These are phyloP conservation scores for Capsicum pubescens DNA, from an alignment of 257 asterid species.

Conservation along the genomic window DNA sequence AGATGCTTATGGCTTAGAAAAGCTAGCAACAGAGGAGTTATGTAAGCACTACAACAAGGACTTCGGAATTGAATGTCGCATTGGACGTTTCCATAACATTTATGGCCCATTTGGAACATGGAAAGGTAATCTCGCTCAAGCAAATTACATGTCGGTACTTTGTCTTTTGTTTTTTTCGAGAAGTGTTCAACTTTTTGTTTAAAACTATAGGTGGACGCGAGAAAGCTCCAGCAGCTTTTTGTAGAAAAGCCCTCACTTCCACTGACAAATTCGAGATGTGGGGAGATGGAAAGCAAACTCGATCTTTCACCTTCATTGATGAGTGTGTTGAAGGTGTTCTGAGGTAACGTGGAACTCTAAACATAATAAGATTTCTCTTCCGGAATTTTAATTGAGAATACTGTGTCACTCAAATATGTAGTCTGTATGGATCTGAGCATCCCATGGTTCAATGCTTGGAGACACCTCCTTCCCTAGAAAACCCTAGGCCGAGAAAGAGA, in stretches of 20 bases:
- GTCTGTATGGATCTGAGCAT: neutral
- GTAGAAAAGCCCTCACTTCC: constrained; percentile 82
- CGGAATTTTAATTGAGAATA: neutral
- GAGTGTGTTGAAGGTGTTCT: constrained; percentile 55
- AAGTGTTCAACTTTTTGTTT: neutral
- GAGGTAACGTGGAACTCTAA: constrained; percentile 35
- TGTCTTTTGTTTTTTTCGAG: neutral
- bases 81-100: constrained; percentile 92
- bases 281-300: constrained; percentile 55
- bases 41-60: constrained; percentile 94
- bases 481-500: neutral
- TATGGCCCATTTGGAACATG: constrained; percentile 97
- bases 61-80: constrained; percentile 87
- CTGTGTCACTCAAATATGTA: neutral
- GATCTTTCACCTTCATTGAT: constrained; percentile 53
- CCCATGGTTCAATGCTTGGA: neutral
- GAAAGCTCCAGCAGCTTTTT: constrained; percentile 94
- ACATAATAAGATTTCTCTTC: neutral
- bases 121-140: constrained; percentile 59
- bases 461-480: neutral
- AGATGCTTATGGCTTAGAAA: constrained; percentile 95
- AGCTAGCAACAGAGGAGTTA: constrained; percentile 85
- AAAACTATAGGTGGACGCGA: constrained; percentile 77
- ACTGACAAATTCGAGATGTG: constrained; percentile 91
- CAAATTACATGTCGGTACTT: neutral